Conservation (phyloP, 164 flowering plant genomes). For the Aristolochia fimbriata region DNA sequence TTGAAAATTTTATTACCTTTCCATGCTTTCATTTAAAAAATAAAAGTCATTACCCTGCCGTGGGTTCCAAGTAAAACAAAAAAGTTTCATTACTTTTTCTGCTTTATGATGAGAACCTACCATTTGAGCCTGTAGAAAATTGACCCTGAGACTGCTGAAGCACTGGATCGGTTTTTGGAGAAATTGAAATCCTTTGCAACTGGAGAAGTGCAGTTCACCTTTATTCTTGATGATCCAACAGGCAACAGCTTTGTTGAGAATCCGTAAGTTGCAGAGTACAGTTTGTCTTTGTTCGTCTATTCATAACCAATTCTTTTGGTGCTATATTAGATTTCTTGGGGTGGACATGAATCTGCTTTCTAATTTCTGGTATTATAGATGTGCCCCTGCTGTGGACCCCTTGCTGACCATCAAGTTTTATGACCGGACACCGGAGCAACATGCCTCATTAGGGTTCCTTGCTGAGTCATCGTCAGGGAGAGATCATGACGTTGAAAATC, state of each 20-base stretch:
- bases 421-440: slow-evolving; percentile 89
- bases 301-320: neutral
- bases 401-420: slow-evolving; percentile 61
- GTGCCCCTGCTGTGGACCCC: slow-evolving; percentile 86
- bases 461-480: slow-evolving; percentile 37
- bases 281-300: no score
- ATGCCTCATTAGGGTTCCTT: slow-evolving; percentile 59
- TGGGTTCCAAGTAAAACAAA: neutral
- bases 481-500: slow-evolving; percentile 10
- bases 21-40: neutral
- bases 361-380: slow-evolving; percentile 22
- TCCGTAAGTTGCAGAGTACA: slow-evolving; percentile 36
- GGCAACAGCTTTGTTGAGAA: slow-evolving; percentile 98
- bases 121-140: slow-evolving; percentile 46
- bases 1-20: no score
- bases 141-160: slow-evolving; percentile 80
- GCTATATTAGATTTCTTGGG: neutral
- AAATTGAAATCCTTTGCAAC: slow-evolving; percentile 71
- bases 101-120: neutral
- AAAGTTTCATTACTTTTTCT: slow-evolving; percentile 1
- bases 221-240: slow-evolving; percentile 90
- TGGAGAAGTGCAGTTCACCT: slow-evolving; percentile 61
- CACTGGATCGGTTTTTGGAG: slow-evolving; percentile 64
- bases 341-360: slow-evolving; percentile 1
- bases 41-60: neutral